These are phyloP conservation scores for Candida pseudocylindracea DNA, from an alignment of 1,139 yeast genomes.

Conservation along the genomic window DNA sequence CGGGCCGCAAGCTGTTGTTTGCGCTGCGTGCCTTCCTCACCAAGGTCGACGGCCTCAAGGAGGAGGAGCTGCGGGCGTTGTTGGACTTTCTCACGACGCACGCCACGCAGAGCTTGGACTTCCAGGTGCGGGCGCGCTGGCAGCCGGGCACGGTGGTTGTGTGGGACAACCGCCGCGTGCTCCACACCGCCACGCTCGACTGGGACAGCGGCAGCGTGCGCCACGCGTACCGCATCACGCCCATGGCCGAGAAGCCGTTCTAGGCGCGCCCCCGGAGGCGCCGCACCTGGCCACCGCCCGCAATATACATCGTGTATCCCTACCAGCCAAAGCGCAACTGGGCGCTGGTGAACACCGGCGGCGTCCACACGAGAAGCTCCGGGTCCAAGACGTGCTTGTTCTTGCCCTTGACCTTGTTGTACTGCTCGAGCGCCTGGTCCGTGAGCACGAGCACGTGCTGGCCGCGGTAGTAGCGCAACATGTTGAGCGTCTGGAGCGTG, in stretches of 20 bases:
- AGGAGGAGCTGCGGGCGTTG: slow-evolving; percentile 9
- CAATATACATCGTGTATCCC: neutral
- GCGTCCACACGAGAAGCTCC: slow-evolving; percentile 61
- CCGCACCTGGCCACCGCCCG: too few species aligned
- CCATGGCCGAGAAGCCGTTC: slow-evolving; percentile 9
- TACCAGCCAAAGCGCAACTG: slow-evolving; percentile 93
- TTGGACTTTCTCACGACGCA: slow-evolving; percentile 8
- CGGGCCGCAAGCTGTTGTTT: slow-evolving; percentile 7
- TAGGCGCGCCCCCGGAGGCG: too few species aligned
- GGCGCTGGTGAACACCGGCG: slow-evolving; percentile 91
- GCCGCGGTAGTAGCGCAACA: slow-evolving; percentile 82
- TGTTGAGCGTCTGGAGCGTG: slow-evolving; percentile 76
- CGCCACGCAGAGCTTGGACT: slow-evolving; percentile 17
- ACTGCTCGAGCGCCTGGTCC: slow-evolving; percentile 57
- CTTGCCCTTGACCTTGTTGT: slow-evolving; percentile 32
- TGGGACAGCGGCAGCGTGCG: slow-evolving; percentile 21
- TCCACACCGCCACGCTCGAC: slow-evolving; percentile 10
- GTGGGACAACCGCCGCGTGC: slow-evolving; percentile 9
- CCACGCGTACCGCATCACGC: slow-evolving; percentile 11
- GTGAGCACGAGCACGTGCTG: slow-evolving; percentile 87
- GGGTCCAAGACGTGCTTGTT: slow-evolving; percentile 68
- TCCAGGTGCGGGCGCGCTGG: slow-evolving; percentile 36
- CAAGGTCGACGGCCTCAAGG: slow-evolving; percentile 9
- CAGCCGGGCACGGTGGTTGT: slow-evolving; percentile 15
- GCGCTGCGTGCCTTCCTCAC: slow-evolving; percentile 10